Percentiles rank a stretch among this genome's conserved stretches.
Conservation (phyloP, 106 monocot genomes). For the Platanthera guangdongensis region DNA sequence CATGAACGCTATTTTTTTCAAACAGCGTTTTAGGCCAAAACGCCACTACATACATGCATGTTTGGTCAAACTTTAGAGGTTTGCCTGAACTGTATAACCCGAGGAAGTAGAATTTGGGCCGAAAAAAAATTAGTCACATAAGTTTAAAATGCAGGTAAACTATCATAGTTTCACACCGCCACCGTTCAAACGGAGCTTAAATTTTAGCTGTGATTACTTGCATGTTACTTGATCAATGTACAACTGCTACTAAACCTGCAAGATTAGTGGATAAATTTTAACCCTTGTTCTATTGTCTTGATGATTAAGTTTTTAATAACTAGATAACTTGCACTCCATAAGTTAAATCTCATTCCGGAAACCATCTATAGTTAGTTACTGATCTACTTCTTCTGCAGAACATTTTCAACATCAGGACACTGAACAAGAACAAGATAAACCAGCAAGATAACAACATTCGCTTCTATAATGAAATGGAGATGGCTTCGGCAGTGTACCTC, state of each 20-base stretch:
- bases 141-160: no score
- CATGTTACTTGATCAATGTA: not conserved
- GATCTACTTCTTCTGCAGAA: slow-evolving; percentile 19
- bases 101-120: no score
- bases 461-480: slow-evolving; percentile 16
- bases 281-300: not conserved
- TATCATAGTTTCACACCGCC: no score
- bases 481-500: slow-evolving; percentile 52
- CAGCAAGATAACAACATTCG: not conserved
- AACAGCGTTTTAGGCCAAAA: no score
- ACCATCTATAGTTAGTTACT: not conserved
- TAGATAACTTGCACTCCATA: not conserved
- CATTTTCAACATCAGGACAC: slow-evolving; percentile 19
- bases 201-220: not conserved
- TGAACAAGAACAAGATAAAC: slow-evolving; percentile 27
- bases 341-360: not conserved
- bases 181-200: no score
- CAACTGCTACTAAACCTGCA: not conserved
- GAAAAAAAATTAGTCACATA: no score
- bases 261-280: not conserved
- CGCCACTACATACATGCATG: no score
- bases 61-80: no score
- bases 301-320: not conserved
- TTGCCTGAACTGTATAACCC: no score
- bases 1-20: no score